A percentile compares a stretch with the other conserved stretches of the same genome.
Conservation (phyloP, 2,329 filamentous ascomycete genomes). For the Penicillium sp. region DNA sequence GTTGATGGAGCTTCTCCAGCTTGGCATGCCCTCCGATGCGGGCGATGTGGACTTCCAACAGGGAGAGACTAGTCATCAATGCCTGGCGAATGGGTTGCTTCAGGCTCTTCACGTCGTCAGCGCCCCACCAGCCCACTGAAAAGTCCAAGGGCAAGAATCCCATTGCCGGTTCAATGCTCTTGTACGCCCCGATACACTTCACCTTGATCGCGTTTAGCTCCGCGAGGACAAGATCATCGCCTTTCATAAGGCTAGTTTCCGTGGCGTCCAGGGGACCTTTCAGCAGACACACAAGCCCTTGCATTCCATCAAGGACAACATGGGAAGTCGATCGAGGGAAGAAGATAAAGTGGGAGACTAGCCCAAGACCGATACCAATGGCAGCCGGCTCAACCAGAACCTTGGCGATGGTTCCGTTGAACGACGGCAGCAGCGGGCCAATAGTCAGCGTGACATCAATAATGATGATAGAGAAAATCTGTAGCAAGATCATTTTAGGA, state of each 20-base stretch:
- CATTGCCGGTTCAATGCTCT: slow-evolving; percentile 42
- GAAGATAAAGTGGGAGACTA: slow-evolving; percentile 48
- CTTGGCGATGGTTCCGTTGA: slow-evolving; percentile 42
- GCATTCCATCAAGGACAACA: slow-evolving; percentile 40
- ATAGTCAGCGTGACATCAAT: slow-evolving; percentile 49
- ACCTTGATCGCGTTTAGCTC: slow-evolving; percentile 35
- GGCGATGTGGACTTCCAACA: slow-evolving; percentile 49
- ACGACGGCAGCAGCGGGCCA: slow-evolving; percentile 47
- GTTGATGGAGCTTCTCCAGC: slow-evolving; percentile 17
- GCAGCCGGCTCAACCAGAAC: slow-evolving; percentile 50
- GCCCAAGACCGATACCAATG: slow-evolving; percentile 49
- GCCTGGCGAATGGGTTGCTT: slow-evolving; percentile 40
- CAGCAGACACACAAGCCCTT: slow-evolving; percentile 30
- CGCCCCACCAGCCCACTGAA: slow-evolving; percentile 49
- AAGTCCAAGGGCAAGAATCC: slow-evolving; percentile 52
- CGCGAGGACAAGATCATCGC: slow-evolving; percentile 17
- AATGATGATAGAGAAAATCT: slow-evolving; percentile 53
- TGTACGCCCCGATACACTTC: slow-evolving; percentile 40
- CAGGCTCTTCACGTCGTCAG: slow-evolving; percentile 46
- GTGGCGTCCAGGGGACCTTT: slow-evolving; percentile 37
- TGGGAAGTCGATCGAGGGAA: slow-evolving; percentile 55
- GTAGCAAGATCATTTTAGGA: slow-evolving; percentile 48
- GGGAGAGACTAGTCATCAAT: slow-evolving; percentile 36
- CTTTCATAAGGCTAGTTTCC: slow-evolving; percentile 14
- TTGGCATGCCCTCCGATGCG: slow-evolving; percentile 25